Conservation (phyloP, 192 early-diverging fungal genomes). For the Rhizophagus prolifer region DNA sequence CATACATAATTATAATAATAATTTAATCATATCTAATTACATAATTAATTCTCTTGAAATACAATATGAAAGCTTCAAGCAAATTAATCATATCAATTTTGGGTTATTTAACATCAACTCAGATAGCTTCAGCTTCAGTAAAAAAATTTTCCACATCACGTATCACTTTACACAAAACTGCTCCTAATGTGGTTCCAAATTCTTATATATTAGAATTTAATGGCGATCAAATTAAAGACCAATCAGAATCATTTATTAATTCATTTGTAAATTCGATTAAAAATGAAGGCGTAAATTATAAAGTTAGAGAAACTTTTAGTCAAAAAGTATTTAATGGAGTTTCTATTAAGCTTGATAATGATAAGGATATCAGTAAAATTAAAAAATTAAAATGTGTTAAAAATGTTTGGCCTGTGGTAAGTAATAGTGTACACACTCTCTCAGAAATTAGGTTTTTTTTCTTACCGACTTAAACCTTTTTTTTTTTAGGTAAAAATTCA, state of each 20-base stretch:
- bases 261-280: not conserved
- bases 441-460: too few species aligned
- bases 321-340: not conserved
- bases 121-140: not conserved
- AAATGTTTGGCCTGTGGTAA: conserved; percentile 49
- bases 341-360: conserved; percentile 21
- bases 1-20: not conserved
- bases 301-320: not conserved
- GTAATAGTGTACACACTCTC: not conserved
- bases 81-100: not conserved
- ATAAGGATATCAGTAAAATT: conserved; percentile 32
- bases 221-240: not conserved
- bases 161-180: not conserved
- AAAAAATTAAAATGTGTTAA: conserved; percentile 38
- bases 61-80: not conserved
- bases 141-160: not conserved
- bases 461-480: too few species aligned
- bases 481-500: not conserved
- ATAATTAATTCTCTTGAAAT: not conserved
- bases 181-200: not conserved
- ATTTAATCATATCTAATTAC: not conserved
- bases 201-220: not conserved
- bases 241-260: not conserved
- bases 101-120: not conserved
- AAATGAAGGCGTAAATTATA: not conserved